Base-by-base conservation (phyloP, 2,329 filamentous ascomycete species). In the Cryphonectria japonica region DNA sequence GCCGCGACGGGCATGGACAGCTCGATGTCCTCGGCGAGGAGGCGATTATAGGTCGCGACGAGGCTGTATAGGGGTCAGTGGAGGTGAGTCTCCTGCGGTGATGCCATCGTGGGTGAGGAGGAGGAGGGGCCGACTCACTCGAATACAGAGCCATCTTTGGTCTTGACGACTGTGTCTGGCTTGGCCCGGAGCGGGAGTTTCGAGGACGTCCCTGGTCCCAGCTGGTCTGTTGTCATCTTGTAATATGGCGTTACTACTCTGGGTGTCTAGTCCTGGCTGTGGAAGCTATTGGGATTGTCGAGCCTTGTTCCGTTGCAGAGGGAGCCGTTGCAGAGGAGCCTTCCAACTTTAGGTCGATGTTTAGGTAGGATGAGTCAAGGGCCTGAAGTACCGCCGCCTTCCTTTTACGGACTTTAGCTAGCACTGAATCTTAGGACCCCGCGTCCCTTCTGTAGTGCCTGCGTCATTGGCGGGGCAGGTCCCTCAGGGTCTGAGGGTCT, bases 1-100 rank as follows among this genome's bases (percentile, higher is more conserved):
- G 76, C 78, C 72, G 96, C 96, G 69, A 99, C 93, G 74, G 96
- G 95, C 89, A 97, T 98, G 50, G 95, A 98, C 68, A 98, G 87
- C 73, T 97, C 93, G 14, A 92, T 87, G 80, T 98, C 94, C 67
- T 86, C 84, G 72, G 82, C 80, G 66, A 89, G 85, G 71, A 89
- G 84, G 72, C 82, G 80, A 74, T 84, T 81, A 78, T 89, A 90
- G 32, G 85, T 85, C 37, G 82, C 80, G 72, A 89, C 87, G 75
- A 90, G 88, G 78, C 86, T 88, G 73, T 11, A 26, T 14, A 14
- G 22, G 39, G 32, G 19, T 37, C 50, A 66, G 37, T 14, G 22
- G 22, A 19, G 22, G 39, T 2, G 26, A 34, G 52, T 8, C 19
- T 22, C 14, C 22, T 22, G n/a, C 11, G 9, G 16, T 29, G 19